Conservation (phyloP, 371 early-diverging fungal genomes). For the Haplosporangium sp. region DNA sequence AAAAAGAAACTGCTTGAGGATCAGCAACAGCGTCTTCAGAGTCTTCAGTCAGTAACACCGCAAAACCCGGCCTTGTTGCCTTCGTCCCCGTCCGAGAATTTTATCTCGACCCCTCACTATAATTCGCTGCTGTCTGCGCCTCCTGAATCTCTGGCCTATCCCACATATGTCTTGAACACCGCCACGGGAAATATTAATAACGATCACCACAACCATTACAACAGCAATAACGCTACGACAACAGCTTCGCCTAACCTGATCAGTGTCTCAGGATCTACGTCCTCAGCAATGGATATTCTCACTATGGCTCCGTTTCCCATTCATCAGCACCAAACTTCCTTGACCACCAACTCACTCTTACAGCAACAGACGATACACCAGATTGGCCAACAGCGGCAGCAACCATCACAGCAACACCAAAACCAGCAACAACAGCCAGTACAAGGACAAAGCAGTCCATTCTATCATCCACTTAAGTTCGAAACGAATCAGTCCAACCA, state of each 20-base stretch:
- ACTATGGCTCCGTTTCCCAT: conserved; percentile 34
- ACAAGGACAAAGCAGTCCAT: conserved; percentile 12
- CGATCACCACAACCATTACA: too few relatives aligned
- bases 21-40: conserved; percentile 9
- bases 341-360: conserved; percentile 17
- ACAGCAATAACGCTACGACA: not conserved
- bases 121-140: too few relatives aligned
- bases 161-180: conserved; percentile 7
- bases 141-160: not conserved
- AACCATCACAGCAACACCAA: conserved; percentile 18
- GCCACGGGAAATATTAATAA: not conserved
- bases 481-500: conserved; percentile 9
- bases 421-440: conserved; percentile 30
- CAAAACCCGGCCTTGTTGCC: not conserved
- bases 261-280: conserved; percentile 14
- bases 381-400: not conserved
- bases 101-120: too few relatives aligned
- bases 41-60: not conserved
- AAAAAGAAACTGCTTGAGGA: conserved; percentile 23
- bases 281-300: conserved; percentile 44
- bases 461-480: conserved; percentile 16
- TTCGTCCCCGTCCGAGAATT: too few relatives aligned
- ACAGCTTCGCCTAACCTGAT: conserved; percentile 15
- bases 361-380: conserved; percentile 24
- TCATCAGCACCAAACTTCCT: conserved; percentile 15